Conservation (phyloP, 306 rosid species). For the Ormosia semicastrata region DNA sequence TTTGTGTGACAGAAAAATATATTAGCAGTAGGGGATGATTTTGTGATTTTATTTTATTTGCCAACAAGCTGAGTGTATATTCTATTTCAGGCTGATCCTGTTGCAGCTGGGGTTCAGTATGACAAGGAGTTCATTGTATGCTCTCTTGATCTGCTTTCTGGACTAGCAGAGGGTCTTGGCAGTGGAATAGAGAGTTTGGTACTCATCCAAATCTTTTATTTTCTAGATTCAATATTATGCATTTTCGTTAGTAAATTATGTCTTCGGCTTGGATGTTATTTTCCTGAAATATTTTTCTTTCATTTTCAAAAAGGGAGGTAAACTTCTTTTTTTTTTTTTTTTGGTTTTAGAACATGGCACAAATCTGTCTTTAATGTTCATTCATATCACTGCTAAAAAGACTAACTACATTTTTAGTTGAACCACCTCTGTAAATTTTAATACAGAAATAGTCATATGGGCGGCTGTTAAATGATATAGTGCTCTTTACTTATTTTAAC, state of each 20-base stretch:
- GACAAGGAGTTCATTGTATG: conserved; percentile 96
- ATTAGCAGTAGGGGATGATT: neutral
- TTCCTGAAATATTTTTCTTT: neutral
- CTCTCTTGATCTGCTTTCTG: conserved; percentile 96
- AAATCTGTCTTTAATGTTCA: neutral
- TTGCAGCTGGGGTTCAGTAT: conserved; percentile 74
- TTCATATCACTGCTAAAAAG: neutral
- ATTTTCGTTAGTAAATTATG: conserved; percentile 1
- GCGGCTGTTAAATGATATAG: neutral
- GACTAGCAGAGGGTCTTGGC: conserved; percentile 98
- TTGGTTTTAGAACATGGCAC: neutral
- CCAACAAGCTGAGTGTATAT: conserved; percentile 20
- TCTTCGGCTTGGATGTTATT: conserved; percentile 21
- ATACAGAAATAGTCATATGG: neutral
- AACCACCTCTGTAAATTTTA: neutral
- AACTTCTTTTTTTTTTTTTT: neutral
- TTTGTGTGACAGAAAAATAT: neutral
- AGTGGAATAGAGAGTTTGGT: conserved; percentile 99
- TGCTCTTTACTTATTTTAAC: neutral
- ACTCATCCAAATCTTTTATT: conserved; percentile 30
- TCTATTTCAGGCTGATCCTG: conserved; percentile 79
- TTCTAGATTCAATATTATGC: neutral
- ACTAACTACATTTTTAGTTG: neutral
- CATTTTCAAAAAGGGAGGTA: neutral
- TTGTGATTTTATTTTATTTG: conserved; percentile 26